Evolutionary conservation across 106 monocot genomes (phyloP).

Genomic region (Cymbidium sinense): DNA sequence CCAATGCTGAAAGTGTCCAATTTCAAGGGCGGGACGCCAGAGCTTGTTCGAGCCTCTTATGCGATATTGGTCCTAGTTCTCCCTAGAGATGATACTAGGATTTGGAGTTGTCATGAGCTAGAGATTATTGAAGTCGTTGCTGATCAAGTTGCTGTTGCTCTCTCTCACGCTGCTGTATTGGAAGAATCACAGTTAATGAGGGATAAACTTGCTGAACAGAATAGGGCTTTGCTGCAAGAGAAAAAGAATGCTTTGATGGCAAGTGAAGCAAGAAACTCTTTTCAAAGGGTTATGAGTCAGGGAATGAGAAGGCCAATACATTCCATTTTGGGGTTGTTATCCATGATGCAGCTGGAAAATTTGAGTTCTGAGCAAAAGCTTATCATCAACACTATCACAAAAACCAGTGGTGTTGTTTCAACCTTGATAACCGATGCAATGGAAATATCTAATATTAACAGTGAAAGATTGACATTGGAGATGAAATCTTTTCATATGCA

Average conservation of each 20-base stretch:
- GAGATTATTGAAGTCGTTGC: conserved; percentile 65
- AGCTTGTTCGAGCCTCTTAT: conserved; percentile 42
- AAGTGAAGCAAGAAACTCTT: conserved; percentile 49
- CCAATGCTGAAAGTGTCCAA: conserved; percentile 56
- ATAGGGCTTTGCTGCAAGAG: conserved; percentile 44
- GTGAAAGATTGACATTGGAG: conserved; percentile 33
- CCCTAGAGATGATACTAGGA: conserved; percentile 34
- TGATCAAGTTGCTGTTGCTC: conserved; percentile 73
- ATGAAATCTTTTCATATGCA: conserved; percentile 35
- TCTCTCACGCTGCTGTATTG: conserved; percentile 62
- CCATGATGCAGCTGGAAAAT: conserved; percentile 50
- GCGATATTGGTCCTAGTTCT: conserved; percentile 62
- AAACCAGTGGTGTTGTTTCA: conserved; percentile 39
- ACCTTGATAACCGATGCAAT: conserved; percentile 47
- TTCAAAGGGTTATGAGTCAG: conserved; percentile 53
- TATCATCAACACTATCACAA: conserved; percentile 28
- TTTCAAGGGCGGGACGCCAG: conserved; percentile 57
- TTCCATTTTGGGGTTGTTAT: conserved; percentile 50
- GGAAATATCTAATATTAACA: conserved; percentile 32
- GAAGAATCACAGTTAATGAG: conserved; percentile 72
- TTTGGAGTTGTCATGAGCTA: conserved; percentile 48
- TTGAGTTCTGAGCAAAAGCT: conserved; percentile 48
- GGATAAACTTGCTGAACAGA: conserved; percentile 47
- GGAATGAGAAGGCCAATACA: conserved; percentile 62
- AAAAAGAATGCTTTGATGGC: conserved; percentile 47